A percentile compares a stretch with the other conserved stretches of the same genome.
phyloP scores from a whole-genome alignment of 164 flowering plant species.

The Malania oleifera region DNA sequence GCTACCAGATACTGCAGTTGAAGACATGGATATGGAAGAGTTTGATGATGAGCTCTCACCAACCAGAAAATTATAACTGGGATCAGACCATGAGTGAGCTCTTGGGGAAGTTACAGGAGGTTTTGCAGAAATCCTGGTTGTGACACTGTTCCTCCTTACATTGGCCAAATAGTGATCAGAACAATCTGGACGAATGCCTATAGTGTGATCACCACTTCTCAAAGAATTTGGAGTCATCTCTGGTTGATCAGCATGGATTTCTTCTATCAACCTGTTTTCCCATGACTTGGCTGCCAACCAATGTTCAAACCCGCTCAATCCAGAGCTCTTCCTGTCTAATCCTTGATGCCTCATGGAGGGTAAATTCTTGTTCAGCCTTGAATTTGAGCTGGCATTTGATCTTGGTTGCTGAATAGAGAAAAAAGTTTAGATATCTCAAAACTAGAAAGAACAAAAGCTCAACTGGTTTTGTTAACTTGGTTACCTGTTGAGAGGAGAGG shows the following conservation, averaged over 20 bases:
- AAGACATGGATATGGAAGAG: slow-evolving; percentile 34
- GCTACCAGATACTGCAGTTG: slow-evolving; percentile 26
- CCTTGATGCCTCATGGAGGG: slow-evolving; percentile 17
- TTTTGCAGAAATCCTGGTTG: slow-evolving; percentile 30
- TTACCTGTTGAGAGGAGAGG: slow-evolving; percentile 62
- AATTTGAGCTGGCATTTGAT: slow-evolving; percentile 25
- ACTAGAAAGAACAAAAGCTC: background rate
- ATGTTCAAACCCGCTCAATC: slow-evolving; percentile 44
- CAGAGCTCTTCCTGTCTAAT: slow-evolving; percentile 21
- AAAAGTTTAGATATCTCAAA: background rate
- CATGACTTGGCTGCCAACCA: slow-evolving; percentile 57
- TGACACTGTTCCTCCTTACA: slow-evolving; percentile 32
- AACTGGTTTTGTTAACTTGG: background rate
- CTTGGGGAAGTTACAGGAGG: slow-evolving; percentile 13
- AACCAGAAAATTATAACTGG: slow-evolving; percentile 26
- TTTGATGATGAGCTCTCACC: slow-evolving; percentile 40
- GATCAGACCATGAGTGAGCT: slow-evolving; percentile 28
- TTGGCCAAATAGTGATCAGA: slow-evolving; percentile 23
- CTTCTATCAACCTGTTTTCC: slow-evolving; percentile 40
- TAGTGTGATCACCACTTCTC: slow-evolving; percentile 19
- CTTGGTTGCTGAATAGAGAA: slow-evolving; percentile 23
- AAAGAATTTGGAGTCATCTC: slow-evolving; percentile 23
- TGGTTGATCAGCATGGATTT: slow-evolving; percentile 15
- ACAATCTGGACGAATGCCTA: slow-evolving; percentile 12
- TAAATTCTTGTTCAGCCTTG: slow-evolving; percentile 18